Evolutionary conservation across 169 alveolate genomes (phyloP), one percentile per base, ranked within the genome.

Genomic region (Plasmodium blacklocki): DNA sequence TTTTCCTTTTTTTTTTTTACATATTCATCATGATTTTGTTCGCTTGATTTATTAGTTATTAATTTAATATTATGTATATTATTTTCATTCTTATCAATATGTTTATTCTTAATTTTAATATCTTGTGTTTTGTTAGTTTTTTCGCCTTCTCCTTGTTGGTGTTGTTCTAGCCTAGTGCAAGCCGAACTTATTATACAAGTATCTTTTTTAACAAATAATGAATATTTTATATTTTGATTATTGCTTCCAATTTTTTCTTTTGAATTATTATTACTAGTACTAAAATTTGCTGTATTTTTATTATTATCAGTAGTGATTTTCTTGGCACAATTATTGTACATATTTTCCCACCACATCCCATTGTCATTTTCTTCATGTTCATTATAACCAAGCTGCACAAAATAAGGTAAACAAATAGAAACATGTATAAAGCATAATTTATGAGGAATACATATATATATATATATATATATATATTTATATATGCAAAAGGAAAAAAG

Each of bases 321-420:
- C 52, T 67, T 52, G 11, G 91, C 91, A 52, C 91, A 80, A 1
- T 67, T 50, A n/a, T 80, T 80, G 74, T 80, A 80, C 83, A 80
- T 68, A 49, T 80, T 23, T 32, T 80, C 91, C 91, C 91, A 80
- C 91, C 91, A 80, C 71, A 56, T 70, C 0, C 62, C 83, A 14
- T 80, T 39, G 12, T 60, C 59, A 18, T 75, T 54, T 12, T 76
- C 66, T 11, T 68, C 63, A 5, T 68, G 56, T 80, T 80, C 91
- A 26, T 80, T 54, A 67, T 80, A 80, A 0, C 83, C 91, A 19
- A 80, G 83, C 91, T 80, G 72, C 21, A 32, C 14, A 60, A 52
- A 75, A 52, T 14, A n/a, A 70, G 32, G 19, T 2, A 15, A 5
- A n/a, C 19, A 54, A 54, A 54, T 11, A 54, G 8, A 39, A 73